Percentiles rank a stretch among this genome's conserved stretches.
These are phyloP conservation scores for Brassica incana DNA, from an alignment of 345 rosid species.

Conservation along the genomic window DNA sequence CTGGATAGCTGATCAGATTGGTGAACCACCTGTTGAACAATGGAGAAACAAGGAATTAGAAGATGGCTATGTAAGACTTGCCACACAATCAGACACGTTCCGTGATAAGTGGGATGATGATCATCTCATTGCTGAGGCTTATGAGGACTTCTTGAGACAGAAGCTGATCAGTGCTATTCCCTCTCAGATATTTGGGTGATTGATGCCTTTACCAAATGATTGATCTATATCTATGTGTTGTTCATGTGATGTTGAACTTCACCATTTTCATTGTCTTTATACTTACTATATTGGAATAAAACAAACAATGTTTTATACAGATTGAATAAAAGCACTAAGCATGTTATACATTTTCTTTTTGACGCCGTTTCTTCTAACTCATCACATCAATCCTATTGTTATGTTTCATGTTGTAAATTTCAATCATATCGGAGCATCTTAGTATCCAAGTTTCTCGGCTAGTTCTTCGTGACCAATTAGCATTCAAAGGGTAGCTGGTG, in stretches of 20 bases:
- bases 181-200: not conserved
- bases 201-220: not conserved
- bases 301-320: not conserved
- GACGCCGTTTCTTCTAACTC: not conserved
- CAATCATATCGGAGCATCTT: no score
- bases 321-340: not conserved
- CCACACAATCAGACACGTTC: conserved; percentile 42
- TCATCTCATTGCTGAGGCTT: conserved; percentile 47
- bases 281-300: not conserved
- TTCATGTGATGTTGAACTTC: not conserved
- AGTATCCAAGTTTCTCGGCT: no score
- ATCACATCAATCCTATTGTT: not conserved
- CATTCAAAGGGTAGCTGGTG: no score
- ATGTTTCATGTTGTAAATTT: no score
- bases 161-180: conserved; percentile 14
- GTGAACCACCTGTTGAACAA: conserved; percentile 40
- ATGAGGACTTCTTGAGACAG: conserved; percentile 46
- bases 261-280: not conserved
- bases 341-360: not conserved
- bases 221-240: not conserved
- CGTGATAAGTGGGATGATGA: conserved; percentile 70
- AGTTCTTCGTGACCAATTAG: no score
- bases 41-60: conserved; percentile 54
- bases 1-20: conserved; percentile 61
- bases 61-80: not conserved